Percentiles rank a stretch among this genome's conserved stretches.
phyloP scores from a whole-genome alignment of 306 rosid species.

The Cucumis melo region DNA sequence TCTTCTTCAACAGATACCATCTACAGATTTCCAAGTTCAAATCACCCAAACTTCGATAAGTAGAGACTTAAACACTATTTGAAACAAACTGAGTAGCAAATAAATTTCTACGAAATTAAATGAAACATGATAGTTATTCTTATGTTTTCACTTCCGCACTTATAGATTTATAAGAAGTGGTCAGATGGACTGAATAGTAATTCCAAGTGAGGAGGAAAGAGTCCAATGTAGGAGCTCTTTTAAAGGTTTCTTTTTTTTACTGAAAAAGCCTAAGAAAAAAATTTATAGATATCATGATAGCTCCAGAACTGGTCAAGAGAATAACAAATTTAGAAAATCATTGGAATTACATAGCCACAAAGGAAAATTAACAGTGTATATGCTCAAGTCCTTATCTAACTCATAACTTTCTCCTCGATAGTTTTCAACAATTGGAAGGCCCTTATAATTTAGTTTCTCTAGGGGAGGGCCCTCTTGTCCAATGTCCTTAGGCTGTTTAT shows the following conservation, averaged over 20 bases:
- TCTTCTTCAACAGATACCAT: constrained; percentile 98
- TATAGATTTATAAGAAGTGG: not conserved
- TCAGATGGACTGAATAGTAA: not conserved
- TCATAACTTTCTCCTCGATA: not conserved
- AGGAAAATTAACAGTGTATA: not conserved
- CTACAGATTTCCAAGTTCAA: constrained; percentile 22
- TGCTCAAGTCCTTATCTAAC: not conserved
- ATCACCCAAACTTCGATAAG: not conserved
- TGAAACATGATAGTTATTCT: not conserved
- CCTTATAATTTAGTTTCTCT: too few relatives aligned
- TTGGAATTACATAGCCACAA: not conserved
- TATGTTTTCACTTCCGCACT: not conserved
- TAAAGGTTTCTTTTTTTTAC: not conserved
- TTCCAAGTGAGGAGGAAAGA: not conserved
- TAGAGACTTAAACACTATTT: not conserved
- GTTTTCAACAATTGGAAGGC: too few relatives aligned
- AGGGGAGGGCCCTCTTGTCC: too few relatives aligned
- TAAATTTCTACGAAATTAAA: not conserved
- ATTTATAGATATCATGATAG: not conserved
- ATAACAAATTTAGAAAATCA: not conserved
- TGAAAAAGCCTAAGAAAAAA: not conserved
- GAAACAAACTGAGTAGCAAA: not conserved
- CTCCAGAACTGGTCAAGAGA: not conserved
- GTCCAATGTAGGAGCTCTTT: not conserved
- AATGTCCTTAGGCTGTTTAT: too few relatives aligned